These are phyloP conservation scores for Fusarium musae DNA, from an alignment of 2,329 filamentous ascomycete species.

Conservation along the genomic window DNA sequence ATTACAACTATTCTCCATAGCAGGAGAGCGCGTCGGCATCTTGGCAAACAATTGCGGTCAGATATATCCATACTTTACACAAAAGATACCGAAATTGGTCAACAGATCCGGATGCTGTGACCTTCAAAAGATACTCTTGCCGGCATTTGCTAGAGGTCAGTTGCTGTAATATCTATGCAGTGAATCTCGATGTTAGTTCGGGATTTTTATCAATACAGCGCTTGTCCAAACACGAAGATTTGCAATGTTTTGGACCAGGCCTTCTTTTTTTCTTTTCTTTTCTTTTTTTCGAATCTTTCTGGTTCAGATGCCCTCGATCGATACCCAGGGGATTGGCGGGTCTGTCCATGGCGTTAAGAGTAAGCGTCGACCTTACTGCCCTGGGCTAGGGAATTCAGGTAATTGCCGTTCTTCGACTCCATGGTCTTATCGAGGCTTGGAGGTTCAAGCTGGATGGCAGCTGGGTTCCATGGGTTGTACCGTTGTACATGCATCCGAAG, in stretches of 20 bases:
- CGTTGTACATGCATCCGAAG: neutral
- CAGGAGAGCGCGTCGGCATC: slow-evolving; percentile 9
- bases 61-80: neutral
- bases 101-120: neutral
- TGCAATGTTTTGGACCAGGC: neutral
- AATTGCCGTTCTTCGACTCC: slow-evolving; percentile 4
- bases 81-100: neutral
- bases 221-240: neutral
- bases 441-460: neutral
- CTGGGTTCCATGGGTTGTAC: neutral
- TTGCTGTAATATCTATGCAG: neutral
- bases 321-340: neutral
- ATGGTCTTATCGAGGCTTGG: slow-evolving; percentile 10
- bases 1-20: slow-evolving; percentile 6
- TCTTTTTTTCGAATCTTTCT: neutral
- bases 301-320: slow-evolving; percentile 5
- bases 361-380: neutral
- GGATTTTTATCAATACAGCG: neutral
- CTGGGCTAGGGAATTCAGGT: slow-evolving; percentile 6
- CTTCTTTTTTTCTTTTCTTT: neutral
- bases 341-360: neutral
- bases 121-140: neutral
- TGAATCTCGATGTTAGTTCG: neutral
- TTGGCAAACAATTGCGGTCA: neutral
- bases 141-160: neutral